phyloP scores from a whole-genome alignment of 805 yeast genomes.

The Candida jianshihensis region DNA sequence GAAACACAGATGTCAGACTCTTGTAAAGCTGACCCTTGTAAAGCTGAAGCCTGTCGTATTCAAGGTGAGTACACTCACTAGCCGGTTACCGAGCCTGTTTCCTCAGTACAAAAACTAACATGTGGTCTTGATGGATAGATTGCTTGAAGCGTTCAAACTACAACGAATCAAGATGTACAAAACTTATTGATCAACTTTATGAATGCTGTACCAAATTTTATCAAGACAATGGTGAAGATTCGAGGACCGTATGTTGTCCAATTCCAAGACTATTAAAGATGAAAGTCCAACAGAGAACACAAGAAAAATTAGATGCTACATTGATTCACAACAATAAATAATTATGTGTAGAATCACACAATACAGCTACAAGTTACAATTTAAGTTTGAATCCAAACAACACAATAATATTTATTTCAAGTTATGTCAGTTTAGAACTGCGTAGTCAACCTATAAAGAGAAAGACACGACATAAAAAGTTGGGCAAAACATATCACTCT shows the following conservation, averaged over 20 bases:
- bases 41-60: constrained; percentile 74
- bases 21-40: constrained; percentile 59
- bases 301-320: constrained; percentile 54
- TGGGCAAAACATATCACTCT: constrained; percentile 54
- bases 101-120: not conserved
- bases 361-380: too few relatives aligned
- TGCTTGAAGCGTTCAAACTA: constrained; percentile 58
- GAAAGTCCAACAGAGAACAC: constrained; percentile 58
- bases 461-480: constrained; percentile 35
- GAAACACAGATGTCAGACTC: too few relatives aligned
- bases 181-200: constrained; percentile 62
- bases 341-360: too few relatives aligned
- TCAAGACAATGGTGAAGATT: constrained; percentile 47
- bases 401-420: too few relatives aligned
- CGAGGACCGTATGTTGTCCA: constrained; percentile 75
- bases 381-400: too few relatives aligned
- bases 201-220: constrained; percentile 70
- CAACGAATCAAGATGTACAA: constrained; percentile 70
- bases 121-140: constrained; percentile 27
- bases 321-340: constrained; percentile 23
- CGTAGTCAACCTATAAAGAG: constrained; percentile 46
- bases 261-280: constrained; percentile 51
- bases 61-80: constrained; percentile 56
- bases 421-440: constrained; percentile 74
- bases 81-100: too few relatives aligned